Evolutionary conservation across 805 yeast genomes (phyloP), one percentile per base, ranked within the genome.

Genomic region (Kazachstania africana): DNA sequence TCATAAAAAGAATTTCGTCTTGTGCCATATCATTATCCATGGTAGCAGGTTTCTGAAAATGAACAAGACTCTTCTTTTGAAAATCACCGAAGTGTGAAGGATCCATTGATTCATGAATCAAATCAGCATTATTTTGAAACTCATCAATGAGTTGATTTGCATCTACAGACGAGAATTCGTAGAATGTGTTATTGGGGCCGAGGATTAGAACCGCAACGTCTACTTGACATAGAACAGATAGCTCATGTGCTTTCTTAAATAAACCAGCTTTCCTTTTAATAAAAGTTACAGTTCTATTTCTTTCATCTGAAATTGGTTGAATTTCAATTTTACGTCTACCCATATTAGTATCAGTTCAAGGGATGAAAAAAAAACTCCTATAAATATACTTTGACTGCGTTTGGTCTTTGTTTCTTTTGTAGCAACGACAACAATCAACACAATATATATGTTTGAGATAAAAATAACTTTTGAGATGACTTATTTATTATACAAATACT

Each of bases 311-410:
- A 37, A 88, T 74, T 20, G 97, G 97, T 57, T 81, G 77, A 47
- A 88, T 88, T 40, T 82, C 93, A 43, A 88, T 91, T 59, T 91
- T 88, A 62, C 96, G 78, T 66, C 97, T 78, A 33, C 98, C 98
- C 98, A 88, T 88, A 32, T 8, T 33, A 21, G 5, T 12, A 20
- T 10, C 28, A 5, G 8, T n/a, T n/a, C n/a, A n/a, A n/a, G n/a
- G n/a, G n/a, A n/a, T n/a, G n/a, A n/a, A n/a, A n/a, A n/a, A n/a
- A n/a, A n/a, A n/a, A n/a, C n/a, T n/a, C n/a, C n/a, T n/a, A n/a
- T n/a, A n/a, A n/a, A n/a, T n/a, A n/a, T n/a, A n/a, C n/a, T n/a
- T n/a, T n/a, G n/a, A n/a, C n/a, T n/a, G n/a, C n/a, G n/a, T n/a
- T n/a, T n/a, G n/a, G n/a, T n/a, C n/a, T n/a, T n/a, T n/a, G n/a